Base-by-base conservation (phyloP, 2,329 filamentous ascomycete species). In the Cryphonectria carpinicola region DNA sequence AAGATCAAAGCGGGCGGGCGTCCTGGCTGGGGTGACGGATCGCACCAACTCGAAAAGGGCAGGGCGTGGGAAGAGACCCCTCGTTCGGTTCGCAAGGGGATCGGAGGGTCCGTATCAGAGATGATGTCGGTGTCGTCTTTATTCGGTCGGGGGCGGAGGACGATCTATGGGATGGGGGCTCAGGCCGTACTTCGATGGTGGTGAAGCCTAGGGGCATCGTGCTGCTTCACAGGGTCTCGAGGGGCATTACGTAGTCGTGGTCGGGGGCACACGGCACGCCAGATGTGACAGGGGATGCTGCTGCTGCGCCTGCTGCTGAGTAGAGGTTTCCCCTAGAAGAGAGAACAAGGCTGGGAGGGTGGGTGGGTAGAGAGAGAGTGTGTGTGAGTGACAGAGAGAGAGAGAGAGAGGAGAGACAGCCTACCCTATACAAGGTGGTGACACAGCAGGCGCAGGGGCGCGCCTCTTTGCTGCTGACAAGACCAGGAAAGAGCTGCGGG, bases 141-240 rank as follows among this genome's bases (percentile, higher is more conserved):
- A 72, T 71, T 64, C 71, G 71, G 66, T 61, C 46, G 62, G 70
- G 71, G 69, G 71, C 71, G 63, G 69, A 72, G 66, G 54, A 64
- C 41, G 67, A 65, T 71, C 63, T 72, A 52, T 68, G 32, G 37
- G 63, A 71, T 67, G 71, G 71, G 67, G 71, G 69, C 71, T 71
- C 71, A 64, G 69, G 69, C 71, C 66, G 71, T 61, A 71, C 66
- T 43, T 66, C 43, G 69, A 68, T 66, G 62, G 71, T 71, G 66
- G 71, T 71, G 66, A 64, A 65, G 71, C 71, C 71, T 67, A 70
- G 64, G 71, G 61, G 71, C 71, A 72, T 72, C 66, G 70, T 72
- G 71, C 69, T 72, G 66, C 70, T 68, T 66, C 56, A 62, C 52
- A 72, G 63, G 39, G 64, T 68, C 46, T 49, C 61, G 56, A 68